Evolutionary conservation across 345 rosid genomes (phyloP).

Genomic region (Cardamine chenopodiifolia): DNA sequence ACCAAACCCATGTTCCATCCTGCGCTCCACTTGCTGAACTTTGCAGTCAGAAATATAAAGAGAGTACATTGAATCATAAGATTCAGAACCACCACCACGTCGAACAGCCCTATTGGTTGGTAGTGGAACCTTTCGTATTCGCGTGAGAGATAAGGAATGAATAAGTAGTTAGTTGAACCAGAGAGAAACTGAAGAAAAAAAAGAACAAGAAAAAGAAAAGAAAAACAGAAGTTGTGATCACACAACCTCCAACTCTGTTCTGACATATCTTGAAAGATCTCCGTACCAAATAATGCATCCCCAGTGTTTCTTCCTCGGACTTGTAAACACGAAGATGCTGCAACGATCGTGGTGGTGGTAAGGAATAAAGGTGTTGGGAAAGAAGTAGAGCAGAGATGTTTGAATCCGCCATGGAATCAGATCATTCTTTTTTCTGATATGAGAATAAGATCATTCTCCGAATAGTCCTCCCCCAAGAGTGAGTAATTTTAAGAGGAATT

Average conservation of each 20-base stretch:
- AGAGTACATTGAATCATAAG: conserved; percentile 21
- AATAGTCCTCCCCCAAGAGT: not conserved
- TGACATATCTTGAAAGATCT: conserved; percentile 14
- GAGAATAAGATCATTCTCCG: not conserved
- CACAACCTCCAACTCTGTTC: conserved; percentile 41
- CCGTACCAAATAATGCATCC: conserved; percentile 12
- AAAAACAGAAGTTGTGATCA: conserved; percentile 49
- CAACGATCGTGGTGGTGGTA: not conserved
- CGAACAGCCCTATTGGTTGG: not conserved
- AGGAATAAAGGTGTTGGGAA: not conserved
- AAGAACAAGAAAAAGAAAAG: not conserved
- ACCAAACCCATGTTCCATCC: conserved; percentile 53
- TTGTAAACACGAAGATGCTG: conserved; percentile 8
- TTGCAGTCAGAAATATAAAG: conserved; percentile 30
- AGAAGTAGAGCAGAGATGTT: not conserved
- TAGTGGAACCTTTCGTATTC: not conserved
- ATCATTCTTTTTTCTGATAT: conserved; percentile 4
- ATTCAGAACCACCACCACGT: not conserved
- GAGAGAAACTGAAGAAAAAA: conserved; percentile 40
- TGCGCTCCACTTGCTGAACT: conserved; percentile 47
- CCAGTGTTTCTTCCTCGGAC: conserved; percentile 14
- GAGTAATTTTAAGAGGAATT: not conserved
- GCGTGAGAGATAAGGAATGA: not conserved
- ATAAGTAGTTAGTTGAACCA: conserved; percentile 29
- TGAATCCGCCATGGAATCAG: conserved; percentile 22